phyloP scores from a whole-genome alignment of 2,329 filamentous ascomycete genomes.

The Salinomyces thailandicus region DNA sequence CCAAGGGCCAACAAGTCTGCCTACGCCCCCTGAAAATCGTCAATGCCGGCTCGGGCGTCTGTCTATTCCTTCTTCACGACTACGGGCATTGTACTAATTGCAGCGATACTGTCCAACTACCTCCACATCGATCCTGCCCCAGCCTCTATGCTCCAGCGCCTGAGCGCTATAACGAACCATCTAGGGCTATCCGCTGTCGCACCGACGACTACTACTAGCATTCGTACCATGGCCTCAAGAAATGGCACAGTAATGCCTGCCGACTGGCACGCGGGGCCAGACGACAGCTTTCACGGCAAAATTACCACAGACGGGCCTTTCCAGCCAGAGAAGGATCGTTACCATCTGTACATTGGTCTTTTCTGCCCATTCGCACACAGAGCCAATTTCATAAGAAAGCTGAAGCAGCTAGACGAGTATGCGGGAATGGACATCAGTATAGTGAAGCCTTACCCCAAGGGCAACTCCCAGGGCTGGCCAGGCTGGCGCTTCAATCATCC shows the following conservation, averaged over 20 bases:
- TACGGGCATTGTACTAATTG: conserved; percentile 2
- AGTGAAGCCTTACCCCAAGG: conserved; percentile 57
- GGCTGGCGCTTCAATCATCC: conserved; percentile 48
- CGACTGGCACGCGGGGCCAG: conserved; percentile 23
- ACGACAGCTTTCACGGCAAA: conserved; percentile 43
- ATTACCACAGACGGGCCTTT: conserved; percentile 40
- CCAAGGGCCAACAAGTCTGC: too few species aligned
- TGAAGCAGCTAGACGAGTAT: conserved; percentile 46
- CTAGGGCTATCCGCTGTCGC: not conserved
- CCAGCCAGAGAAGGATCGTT: conserved; percentile 41
- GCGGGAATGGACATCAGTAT: conserved; percentile 43
- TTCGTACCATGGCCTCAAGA: conserved; percentile 2
- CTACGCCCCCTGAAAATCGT: too few species aligned
- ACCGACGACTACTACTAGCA: not conserved
- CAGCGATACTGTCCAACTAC: not conserved
- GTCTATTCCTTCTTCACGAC: not conserved
- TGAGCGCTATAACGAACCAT: conserved; percentile 1
- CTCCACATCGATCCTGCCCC: conserved; percentile 1
- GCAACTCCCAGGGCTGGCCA: conserved; percentile 51
- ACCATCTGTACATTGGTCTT: conserved; percentile 48
- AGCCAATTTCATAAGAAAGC: conserved; percentile 45
- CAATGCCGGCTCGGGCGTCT: not conserved
- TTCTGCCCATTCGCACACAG: conserved; percentile 59
- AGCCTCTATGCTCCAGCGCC: conserved; percentile 4
- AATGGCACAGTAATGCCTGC: conserved; percentile 4